These are phyloP conservation scores for Colletotrichum eleusines DNA, from an alignment of 2,329 filamentous ascomycete species.

Conservation along the genomic window DNA sequence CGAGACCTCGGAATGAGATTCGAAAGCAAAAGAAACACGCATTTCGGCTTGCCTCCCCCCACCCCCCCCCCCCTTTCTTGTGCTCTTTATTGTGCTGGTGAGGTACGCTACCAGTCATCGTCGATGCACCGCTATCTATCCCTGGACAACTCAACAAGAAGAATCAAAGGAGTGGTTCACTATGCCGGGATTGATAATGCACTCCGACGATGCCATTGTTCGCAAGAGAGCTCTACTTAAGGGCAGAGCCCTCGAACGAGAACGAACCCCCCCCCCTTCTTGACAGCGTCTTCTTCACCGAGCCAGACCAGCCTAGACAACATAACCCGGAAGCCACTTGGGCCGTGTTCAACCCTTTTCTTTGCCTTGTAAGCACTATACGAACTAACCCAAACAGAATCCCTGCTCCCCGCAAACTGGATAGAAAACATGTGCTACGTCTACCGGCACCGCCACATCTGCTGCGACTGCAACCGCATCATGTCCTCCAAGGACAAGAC, in stretches of 20 bases:
- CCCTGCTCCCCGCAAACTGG: too few species aligned
- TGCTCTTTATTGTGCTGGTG: background rate
- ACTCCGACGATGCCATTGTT: too few species aligned
- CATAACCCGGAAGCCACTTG: too few species aligned
- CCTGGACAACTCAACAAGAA: background rate
- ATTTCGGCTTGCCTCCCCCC: background rate
- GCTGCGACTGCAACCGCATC: background rate
- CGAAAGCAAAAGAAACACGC: background rate
- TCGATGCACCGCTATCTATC: background rate
- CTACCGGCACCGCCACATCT: conserved; percentile 2
- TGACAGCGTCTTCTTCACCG: background rate
- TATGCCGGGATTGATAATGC: too few species aligned
- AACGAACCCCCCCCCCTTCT: too few species aligned
- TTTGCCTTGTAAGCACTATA: background rate
- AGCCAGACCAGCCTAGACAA: background rate
- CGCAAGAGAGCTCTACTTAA: background rate
- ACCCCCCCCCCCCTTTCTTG: too few species aligned
- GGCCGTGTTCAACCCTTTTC: background rate
- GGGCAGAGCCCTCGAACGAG: too few species aligned
- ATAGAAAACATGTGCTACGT: background rate
- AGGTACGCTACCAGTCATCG: background rate
- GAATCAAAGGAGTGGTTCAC: background rate
- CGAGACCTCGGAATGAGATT: background rate
- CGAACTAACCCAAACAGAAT: background rate
- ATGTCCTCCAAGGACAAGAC: background rate